Base-by-base conservation (phyloP, 345 rosid genomes). In the Turritis glabra region DNA sequence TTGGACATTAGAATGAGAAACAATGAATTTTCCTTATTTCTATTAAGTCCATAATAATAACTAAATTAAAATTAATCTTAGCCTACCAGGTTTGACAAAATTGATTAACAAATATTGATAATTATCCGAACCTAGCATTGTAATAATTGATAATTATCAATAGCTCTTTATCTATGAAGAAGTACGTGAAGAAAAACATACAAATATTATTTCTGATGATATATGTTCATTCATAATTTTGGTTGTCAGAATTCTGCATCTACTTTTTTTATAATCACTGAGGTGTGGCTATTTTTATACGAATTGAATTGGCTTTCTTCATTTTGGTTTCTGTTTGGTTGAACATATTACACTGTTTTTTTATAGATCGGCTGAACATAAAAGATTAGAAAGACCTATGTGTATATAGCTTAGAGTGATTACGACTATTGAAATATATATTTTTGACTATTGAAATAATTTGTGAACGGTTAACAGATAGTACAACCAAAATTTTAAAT, bases 21-120 rank as follows among this genome's bases (percentile, higher is more conserved):
- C 71, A 35, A 26, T 55, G 72, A 63, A 46, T 63, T 62, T 64
- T 37, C 44, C 66, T 70, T 53, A 54, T 15, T 63, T 70, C 64
- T 76, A 17, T 62, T 51, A 75, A 67, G 21, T 52, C 72, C 43
- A 35, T 17, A 17, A 21, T 37, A 26, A 12, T 25, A 17, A 60
- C 1, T 38, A 9, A 64, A 11, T 60, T 18, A 12, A 15, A 15
- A 51, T 7, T 53, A 69, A 13, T 53, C 32, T 30, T 61, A 43
- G 75, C 73, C 79, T 53, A 43, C 79, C 79, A 61, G 37, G 43
- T 30, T 61, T 69, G 79, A 76, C 79, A 32, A 68, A 22, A n/a
- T 41, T 40, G 60, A 23, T 43, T 43, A 53, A 40, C 59, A 26
- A 14, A 14, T 18, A 64, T 47, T 35, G 15, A 57, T 37, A 48